These are phyloP conservation scores for Eimeria brunetti DNA, from an alignment of 169 alveolate genomes.

Conservation along the genomic window DNA sequence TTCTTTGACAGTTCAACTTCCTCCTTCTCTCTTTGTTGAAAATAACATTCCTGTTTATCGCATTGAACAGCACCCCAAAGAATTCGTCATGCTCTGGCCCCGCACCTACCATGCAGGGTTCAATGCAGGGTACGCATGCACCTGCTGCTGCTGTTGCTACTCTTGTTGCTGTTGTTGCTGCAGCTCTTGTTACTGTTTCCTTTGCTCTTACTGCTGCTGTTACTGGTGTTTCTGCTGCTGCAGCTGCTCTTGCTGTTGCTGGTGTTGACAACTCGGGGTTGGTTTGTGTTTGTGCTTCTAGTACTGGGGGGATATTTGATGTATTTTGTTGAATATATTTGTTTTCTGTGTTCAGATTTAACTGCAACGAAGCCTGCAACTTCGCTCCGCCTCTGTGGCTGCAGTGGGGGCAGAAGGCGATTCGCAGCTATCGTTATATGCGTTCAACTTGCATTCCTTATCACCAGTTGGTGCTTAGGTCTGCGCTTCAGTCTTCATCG, in stretches of 20 bases:
- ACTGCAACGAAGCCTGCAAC: slow-evolving; percentile 98
- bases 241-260: background rate
- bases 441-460: slow-evolving; percentile 89
- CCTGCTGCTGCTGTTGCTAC: background rate
- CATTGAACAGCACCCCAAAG: slow-evolving; percentile 92
- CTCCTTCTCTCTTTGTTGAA: slow-evolving; percentile 90
- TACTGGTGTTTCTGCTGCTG: background rate
- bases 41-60: slow-evolving; percentile 91
- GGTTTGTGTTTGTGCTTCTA: background rate
- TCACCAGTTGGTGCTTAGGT: slow-evolving; percentile 79
- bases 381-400: slow-evolving; percentile 94
- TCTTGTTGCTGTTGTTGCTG: background rate
- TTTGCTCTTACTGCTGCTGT: too few relatives aligned
- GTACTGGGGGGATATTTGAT: background rate
- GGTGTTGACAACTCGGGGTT: background rate
- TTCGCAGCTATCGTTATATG: slow-evolving; percentile 84
- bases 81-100: slow-evolving; percentile 94
- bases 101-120: slow-evolving; percentile 96
- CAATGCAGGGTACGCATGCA: slow-evolving; percentile 89
- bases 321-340: background rate
- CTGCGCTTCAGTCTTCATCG: slow-evolving; percentile 26
- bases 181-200: background rate
- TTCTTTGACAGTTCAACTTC: slow-evolving; percentile 90
- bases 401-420: slow-evolving; percentile 87
- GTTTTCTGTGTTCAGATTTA: slow-evolving; percentile 82